Evolutionary conservation across 116 monocot species (phyloP), one percentile per base, ranked within the genome.

Genomic region (Thalassia testudinum): DNA sequence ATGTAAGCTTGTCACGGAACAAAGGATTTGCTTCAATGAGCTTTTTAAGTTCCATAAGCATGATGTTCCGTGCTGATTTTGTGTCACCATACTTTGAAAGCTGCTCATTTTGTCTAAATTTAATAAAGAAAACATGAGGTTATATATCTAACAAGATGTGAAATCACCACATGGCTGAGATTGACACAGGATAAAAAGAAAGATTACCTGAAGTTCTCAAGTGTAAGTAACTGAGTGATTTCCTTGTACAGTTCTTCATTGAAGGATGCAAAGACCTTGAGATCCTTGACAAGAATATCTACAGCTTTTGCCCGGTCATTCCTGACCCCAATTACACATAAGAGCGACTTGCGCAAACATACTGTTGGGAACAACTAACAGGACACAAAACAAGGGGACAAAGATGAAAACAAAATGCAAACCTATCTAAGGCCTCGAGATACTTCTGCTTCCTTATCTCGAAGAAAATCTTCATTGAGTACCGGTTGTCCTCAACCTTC

Each of bases 371-470:
- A 27, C 5, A 7, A 27, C 1, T 27, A 47, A 21, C 56, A 56
- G 13, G 25, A 12, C 18, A 7, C 5, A 52, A 52, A 22, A 52
- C 12, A 57, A 57, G 13, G 1, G 1, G 5, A 18, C 42, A 23
- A 24, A 5, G 17, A 19, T 18, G 26, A 13, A 13, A 57, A 42
- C 19, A 1, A n/a, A 17, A 30, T 26, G 11, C 66, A 40, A 74
- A 93, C 93, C 76, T 87, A 55, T 95, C 93, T 48, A 87, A 78
- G 19, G 93, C 93, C 70, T 95, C 93, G 57, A 95, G 87, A 58
- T 95, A 95, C 70, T 95, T 87, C 62, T 95, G 93, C 70, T 95
- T 95, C 64, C 93, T 73, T 50, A 95, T 95, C 76, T 95, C 93
- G 63, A 95, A 95, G 58, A 95, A 95, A 12, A 95, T 85, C 42